Conservation (phyloP, 2,329 filamentous ascomycete genomes). For the Akanthomyces lecanii region DNA sequence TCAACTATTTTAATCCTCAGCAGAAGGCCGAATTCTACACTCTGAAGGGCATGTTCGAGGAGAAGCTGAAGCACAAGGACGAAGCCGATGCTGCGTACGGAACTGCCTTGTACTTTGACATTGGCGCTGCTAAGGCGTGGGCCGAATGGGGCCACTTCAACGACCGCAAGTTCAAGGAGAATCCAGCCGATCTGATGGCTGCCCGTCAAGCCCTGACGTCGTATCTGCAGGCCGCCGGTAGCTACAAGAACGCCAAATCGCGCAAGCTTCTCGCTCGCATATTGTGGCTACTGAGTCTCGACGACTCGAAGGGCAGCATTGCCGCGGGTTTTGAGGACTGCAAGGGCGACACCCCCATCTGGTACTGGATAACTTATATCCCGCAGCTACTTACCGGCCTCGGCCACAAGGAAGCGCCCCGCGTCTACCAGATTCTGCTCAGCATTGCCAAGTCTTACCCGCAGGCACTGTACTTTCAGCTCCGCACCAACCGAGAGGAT, state of each 20-base stretch:
- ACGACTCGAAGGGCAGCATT: conserved; percentile 80
- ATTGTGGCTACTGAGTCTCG: conserved; percentile 90
- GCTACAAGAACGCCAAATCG: conserved; percentile 96
- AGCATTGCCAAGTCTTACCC: conserved; percentile 96
- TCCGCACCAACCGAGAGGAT: conserved; percentile 90
- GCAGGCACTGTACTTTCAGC: conserved; percentile 91
- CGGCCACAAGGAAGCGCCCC: conserved; percentile 83
- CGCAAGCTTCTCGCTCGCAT: conserved; percentile 90
- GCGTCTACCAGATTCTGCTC: conserved; percentile 79
- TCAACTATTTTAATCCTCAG: conserved; percentile 93
- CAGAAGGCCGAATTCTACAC: conserved; percentile 99
- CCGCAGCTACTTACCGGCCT: conserved; percentile 91
- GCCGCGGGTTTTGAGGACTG: conserved; percentile 88
- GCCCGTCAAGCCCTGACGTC: conserved; percentile 92
- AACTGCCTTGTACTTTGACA: conserved; percentile 91
- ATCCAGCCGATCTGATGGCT: conserved; percentile 73
- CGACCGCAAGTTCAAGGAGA: conserved; percentile 90
- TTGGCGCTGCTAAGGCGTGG: conserved; percentile 94
- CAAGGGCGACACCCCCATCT: conserved; percentile 94
- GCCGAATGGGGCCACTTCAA: conserved; percentile 99
- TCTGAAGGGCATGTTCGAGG: conserved; percentile 97
- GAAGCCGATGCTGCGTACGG: conserved; percentile 94
- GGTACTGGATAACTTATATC: conserved; percentile 99
- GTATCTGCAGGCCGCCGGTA: conserved; percentile 90
- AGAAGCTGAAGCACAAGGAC: conserved; percentile 83